Evolutionary conservation across 1,284 basidiomycete species (phyloP), one percentile per base, ranked within the genome.

Genomic region (Papiliotrema fonsecae): DNA sequence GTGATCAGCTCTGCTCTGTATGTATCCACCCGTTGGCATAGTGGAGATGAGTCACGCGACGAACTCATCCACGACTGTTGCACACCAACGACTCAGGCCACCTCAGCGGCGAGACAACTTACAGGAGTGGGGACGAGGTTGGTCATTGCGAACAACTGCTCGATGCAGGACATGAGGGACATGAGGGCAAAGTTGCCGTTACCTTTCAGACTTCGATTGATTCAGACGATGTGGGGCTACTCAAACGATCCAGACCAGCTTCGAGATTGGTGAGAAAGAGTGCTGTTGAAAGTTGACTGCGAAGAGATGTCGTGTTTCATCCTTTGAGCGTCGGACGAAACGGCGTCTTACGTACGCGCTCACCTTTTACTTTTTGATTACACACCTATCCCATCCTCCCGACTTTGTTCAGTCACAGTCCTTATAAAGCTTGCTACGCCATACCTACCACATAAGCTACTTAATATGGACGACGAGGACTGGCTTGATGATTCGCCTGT

Each of bases 401-500:
- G n/a, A n/a, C n/a, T n/a, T n/a, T n/a, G n/a, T n/a, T n/a, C n/a
- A n/a, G n/a, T n/a, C n/a, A n/a, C n/a, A n/a, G n/a, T n/a, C n/a
- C n/a, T n/a, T n/a, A n/a, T n/a, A n/a, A n/a, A n/a, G n/a, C n/a
- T n/a, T n/a, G n/a, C n/a, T n/a, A n/a, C n/a, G n/a, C 21, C 9
- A 11, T 19, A 27, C 21, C 19, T 16, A 41, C 24, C 26, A 22
- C 24, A 41, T 22, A 19, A 32, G 4, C 4, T 4, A 7, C 24
- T 24, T 26, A 22, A 27, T 14, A 50, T 43, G 11, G 57, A 54
- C 7, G 66, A 72, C 31, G 64, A 69, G 41, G 73, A 73, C 55
- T 74, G 69, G 67, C 61, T 70, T 13, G 61, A 61, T 34, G 52
- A 37, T 18, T 19, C 44, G 18, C 18, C 11, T n/a, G 30, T 51